phyloP scores from a whole-genome alignment of 2,329 filamentous ascomycete species.

The Leptographium wingfieldii region DNA sequence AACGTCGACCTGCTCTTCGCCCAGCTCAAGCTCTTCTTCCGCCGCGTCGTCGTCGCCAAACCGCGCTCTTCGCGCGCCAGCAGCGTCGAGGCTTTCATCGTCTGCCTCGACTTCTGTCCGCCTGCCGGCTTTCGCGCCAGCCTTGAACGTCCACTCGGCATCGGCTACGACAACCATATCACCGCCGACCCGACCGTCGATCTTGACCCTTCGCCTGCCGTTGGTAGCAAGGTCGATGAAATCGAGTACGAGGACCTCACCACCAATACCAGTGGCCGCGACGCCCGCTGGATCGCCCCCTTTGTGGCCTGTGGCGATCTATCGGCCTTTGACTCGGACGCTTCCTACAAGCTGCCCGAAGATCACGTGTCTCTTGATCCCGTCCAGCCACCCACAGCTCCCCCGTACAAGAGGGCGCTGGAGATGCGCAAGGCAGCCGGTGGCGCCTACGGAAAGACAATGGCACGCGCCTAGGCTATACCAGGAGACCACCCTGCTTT shows the following conservation, averaged over 20 bases:
- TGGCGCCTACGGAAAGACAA: conserved; percentile 63
- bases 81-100: conserved; percentile 92
- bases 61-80: conserved; percentile 89
- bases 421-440: conserved; percentile 68
- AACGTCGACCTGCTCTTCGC: conserved; percentile 95
- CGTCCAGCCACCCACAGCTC: conserved; percentile 88
- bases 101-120: conserved; percentile 80
- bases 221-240: conserved; percentile 25
- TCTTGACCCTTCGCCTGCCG: neutral
- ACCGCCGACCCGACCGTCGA: neutral
- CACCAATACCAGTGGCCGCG: neutral
- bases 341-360: conserved; percentile 79
- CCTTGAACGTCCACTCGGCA: conserved; percentile 61
- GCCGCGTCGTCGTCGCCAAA: conserved; percentile 80
- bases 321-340: conserved; percentile 89
- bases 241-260: conserved; percentile 35
- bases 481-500: neutral
- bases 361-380: conserved; percentile 81
- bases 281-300: conserved; percentile 71
- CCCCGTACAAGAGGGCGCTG: conserved; percentile 83
- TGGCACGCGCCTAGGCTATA: neutral
- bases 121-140: conserved; percentile 65
- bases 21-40: conserved; percentile 85
- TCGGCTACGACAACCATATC: conserved; percentile 29
- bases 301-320: conserved; percentile 97